A percentile compares a stretch with the other conserved stretches of the same genome.
phyloP scores from a whole-genome alignment of 1,139 yeast genomes.

The Eremothecium gossypii region DNA sequence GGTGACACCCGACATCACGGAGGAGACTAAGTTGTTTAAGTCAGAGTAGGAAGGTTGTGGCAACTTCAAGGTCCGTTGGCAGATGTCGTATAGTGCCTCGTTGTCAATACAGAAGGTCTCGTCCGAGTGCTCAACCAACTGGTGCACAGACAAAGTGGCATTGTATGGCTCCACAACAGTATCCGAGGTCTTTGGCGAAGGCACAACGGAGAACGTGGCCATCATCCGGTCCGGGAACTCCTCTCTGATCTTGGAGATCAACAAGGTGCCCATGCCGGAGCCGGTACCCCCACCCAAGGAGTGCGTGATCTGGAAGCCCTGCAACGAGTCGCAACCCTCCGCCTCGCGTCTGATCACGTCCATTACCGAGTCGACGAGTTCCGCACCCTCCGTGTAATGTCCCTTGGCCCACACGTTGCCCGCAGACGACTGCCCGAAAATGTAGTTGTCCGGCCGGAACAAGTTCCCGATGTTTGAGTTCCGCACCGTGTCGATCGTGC shows the following conservation, averaged over 20 bases:
- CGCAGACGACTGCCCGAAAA: conserved; percentile 84
- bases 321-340: conserved; percentile 83
- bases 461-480: conserved; percentile 69
- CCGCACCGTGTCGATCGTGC: conserved; percentile 78
- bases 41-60: conserved; percentile 71
- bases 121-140: conserved; percentile 80
- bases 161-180: conserved; percentile 93
- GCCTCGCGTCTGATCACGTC: conserved; percentile 91
- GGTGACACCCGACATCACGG: conserved; percentile 88
- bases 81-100: conserved; percentile 83
- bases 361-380: conserved; percentile 78
- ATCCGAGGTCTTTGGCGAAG: conserved; percentile 84
- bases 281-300: conserved; percentile 97
- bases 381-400: conserved; percentile 94
- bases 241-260: conserved; percentile 72
- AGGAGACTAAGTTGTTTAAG: conserved; percentile 70
- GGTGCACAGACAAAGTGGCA: conserved; percentile 87
- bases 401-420: conserved; percentile 98
- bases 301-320: conserved; percentile 90
- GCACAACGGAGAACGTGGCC: conserved; percentile 90
- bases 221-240: conserved; percentile 92
- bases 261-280: conserved; percentile 87
- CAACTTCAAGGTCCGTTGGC: conserved; percentile 75
- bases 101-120: conserved; percentile 93
- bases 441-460: conserved; percentile 85